These are phyloP conservation scores for Tolypocladium tropicale DNA, from an alignment of 2,329 filamentous ascomycete genomes.

Conservation along the genomic window DNA sequence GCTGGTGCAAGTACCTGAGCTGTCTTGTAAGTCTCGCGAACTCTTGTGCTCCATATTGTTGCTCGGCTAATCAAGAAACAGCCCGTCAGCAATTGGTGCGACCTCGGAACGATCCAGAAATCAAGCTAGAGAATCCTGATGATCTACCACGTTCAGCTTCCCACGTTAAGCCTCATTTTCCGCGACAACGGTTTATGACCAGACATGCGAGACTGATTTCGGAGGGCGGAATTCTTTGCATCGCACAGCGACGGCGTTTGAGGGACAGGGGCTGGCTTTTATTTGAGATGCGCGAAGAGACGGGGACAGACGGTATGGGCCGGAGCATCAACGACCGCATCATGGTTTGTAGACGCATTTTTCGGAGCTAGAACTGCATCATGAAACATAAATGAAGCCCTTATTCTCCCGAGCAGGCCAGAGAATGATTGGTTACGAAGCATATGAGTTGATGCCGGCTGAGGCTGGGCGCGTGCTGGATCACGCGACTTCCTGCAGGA, in stretches of 20 bases:
- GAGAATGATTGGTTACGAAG: neutral
- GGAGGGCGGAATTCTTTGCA: slow-evolving; percentile 5
- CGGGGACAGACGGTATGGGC: neutral
- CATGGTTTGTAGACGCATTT: neutral
- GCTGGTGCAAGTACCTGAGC: slow-evolving; percentile 91
- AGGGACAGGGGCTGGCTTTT: neutral
- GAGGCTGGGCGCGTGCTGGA: neutral
- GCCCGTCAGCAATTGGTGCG: slow-evolving; percentile 60
- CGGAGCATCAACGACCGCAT: neutral
- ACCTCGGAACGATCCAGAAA: slow-evolving; percentile 31
- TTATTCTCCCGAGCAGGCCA: neutral
- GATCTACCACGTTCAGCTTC: neutral
- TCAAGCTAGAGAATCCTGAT: neutral
- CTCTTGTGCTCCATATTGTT: neutral
- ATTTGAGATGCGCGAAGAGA: neutral
- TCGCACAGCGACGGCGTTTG: slow-evolving; percentile 25
- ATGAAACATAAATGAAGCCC: neutral
- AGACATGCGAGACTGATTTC: slow-evolving; percentile 3
- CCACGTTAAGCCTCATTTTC: neutral
- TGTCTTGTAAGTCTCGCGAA: slow-evolving; percentile 59
- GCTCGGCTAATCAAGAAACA: slow-evolving; percentile 20
- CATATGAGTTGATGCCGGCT: neutral
- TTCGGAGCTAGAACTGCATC: neutral
- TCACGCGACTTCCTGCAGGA: neutral
- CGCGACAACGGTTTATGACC: neutral